phyloP scores from a whole-genome alignment of 768 basidiomycete genomes.

The Cubamyces sp. region DNA sequence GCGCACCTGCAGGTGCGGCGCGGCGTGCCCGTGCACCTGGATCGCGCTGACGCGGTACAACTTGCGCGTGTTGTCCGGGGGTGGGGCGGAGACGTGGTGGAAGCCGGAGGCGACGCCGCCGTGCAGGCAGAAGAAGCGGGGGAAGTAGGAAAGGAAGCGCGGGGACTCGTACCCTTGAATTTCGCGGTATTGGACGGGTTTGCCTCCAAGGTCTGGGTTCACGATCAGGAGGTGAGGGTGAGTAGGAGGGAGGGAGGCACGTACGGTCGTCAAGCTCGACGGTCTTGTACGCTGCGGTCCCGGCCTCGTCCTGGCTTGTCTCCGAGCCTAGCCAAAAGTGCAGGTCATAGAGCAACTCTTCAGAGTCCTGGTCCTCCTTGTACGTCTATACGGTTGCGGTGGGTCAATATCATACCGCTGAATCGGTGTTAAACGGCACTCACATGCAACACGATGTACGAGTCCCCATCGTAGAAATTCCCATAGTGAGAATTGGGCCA shows the following conservation, averaged over 20 bases:
- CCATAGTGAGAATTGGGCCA: conserved; percentile 58
- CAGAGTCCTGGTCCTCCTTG: conserved; percentile 52
- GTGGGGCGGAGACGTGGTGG: conserved; percentile 51
- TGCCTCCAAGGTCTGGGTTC: conserved; percentile 54
- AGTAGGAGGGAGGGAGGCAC: conserved; percentile 26
- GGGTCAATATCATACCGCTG: no score
- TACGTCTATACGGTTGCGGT: conserved; percentile 49
- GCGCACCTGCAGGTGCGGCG: conserved; percentile 42
- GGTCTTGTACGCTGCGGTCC: conserved; percentile 67
- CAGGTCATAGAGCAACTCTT: conserved; percentile 56
- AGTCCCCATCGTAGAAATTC: conserved; percentile 66
- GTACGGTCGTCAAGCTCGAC: conserved; percentile 68
- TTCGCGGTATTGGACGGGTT: conserved; percentile 64
- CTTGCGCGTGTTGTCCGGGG: conserved; percentile 47
- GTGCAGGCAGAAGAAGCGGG: conserved; percentile 47
- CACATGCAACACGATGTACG: conserved; percentile 67
- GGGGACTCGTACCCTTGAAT: conserved; percentile 60
- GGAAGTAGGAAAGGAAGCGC: conserved; percentile 55
- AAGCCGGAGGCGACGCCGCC: conserved; percentile 57
- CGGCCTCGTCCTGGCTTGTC: conserved; percentile 63
- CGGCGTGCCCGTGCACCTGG: conserved; percentile 8
- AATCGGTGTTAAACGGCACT: conserved; percentile 22
- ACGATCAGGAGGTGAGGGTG: neutral
- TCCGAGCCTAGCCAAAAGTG: conserved; percentile 69
- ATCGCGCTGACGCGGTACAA: conserved; percentile 53